Percentiles rank a stretch among this genome's conserved stretches.
Conservation (phyloP, 441 rosid species). For the Erodium texanum region DNA sequence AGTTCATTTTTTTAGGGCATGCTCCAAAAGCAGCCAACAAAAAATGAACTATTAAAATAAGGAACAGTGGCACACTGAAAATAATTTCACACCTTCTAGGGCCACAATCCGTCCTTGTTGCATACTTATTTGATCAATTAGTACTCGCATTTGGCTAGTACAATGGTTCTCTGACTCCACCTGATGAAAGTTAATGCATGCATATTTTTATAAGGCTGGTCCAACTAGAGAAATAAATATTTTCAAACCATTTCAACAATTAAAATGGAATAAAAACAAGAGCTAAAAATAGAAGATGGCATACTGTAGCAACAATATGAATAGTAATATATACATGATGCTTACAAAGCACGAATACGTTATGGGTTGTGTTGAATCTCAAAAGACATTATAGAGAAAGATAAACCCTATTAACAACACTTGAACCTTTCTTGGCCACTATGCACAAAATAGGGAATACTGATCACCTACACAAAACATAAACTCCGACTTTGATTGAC, state of each 20-base stretch:
- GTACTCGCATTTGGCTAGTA: constrained; percentile 57
- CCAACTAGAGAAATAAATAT: not conserved
- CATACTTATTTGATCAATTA: constrained; percentile 76
- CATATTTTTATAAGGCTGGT: not conserved
- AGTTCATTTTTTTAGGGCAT: too few relatives aligned
- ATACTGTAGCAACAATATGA: not conserved
- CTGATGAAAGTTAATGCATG: constrained; percentile 21
- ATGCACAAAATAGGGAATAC: not conserved
- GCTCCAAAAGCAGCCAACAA: too few relatives aligned
- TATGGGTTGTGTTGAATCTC: not conserved
- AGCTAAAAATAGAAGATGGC: not conserved
- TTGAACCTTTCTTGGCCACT: not conserved
- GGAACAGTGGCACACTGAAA: not conserved
- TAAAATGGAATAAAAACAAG: not conserved
- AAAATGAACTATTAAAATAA: constrained; percentile 5
- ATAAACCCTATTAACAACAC: not conserved
- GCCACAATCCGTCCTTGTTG: constrained; percentile 67
- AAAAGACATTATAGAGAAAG: not conserved
- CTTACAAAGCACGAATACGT: not conserved
- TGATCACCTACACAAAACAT: not conserved
- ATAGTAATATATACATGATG: not conserved
- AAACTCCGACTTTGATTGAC: not conserved
- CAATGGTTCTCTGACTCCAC: constrained; percentile 75
- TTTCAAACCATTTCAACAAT: not conserved
- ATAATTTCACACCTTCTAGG: constrained; percentile 48